Evolutionary conservation across 2,329 filamentous ascomycete species (phyloP), one percentile per base, ranked within the genome.

Genomic region (Phialocephala subalpina): DNA sequence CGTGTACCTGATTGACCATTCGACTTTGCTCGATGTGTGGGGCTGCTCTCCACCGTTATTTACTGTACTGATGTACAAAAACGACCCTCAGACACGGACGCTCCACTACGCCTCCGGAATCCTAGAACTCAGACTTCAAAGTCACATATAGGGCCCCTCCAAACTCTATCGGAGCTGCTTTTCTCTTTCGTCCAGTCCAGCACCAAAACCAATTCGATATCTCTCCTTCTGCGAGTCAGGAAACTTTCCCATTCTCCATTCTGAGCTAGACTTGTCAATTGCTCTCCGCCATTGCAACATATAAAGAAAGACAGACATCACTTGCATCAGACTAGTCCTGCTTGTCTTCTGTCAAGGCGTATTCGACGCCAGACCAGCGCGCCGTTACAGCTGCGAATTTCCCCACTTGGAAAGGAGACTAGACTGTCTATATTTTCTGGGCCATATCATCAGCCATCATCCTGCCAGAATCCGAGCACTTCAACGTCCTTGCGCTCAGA

Each of bases 81-180:
- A 29, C 55, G 57, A 64, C 66, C 56, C 65, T 69, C 69, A 69
- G 68, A 71, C 70, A 65, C 62, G 25, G 59, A 67, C 67, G 29
- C n/a, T 71, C 67, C 69, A 71, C 70, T 63, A 68, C 64, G 64
- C 67, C 64, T 66, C 64, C 63, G 61, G 60, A 64, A 59, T 65
- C 58, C 47, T 22, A 57, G 36, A 60, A 42, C 40, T 52, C 53
- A 35, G 45, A 53, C n/a, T 38, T 58, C 45, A n/a, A 35, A n/a
- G 47, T 68, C 65, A 65, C 68, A 70, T 66, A 71, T 70, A 65
- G 57, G 62, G 55, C 35, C 63, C 67, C 63, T 69, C 55, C 29
- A 66, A 63, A 63, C 60, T 63, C 58, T 33, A 67, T 45, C 65
- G 60, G 60, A 58, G 9, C 60, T 60, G 35, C 33, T 56, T 35